Evolutionary conservation across 352 stramenopile species (phyloP), one percentile per base, ranked within the genome.

Genomic region (Phytophthora tubulina): DNA sequence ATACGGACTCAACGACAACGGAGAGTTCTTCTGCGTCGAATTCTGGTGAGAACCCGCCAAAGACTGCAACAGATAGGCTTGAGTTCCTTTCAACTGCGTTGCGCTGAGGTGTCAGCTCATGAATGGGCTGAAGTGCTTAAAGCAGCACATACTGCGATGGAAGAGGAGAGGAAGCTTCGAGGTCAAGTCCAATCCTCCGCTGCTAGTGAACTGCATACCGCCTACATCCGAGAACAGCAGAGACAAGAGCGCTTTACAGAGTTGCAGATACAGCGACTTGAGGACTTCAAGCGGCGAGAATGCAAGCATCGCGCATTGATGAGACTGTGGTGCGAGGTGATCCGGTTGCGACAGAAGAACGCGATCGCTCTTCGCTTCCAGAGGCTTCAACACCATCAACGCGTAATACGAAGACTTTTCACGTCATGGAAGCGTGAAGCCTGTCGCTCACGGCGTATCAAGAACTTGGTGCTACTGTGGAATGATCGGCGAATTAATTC

Each of bases 71-170:
- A 75, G 27, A 10, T 59, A 6, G 66, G 71, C 5, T 72, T 87
- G 6, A 56, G 58, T 6, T 52, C 48, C 0, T 58, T 86, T 4
- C 73, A 79, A 8, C 13, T 89, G 45, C 69, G 73, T 15, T 82
- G 79, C 39, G 42, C 76, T 0, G 68, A 85, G 42, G 69, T 67
- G 9, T 66, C 51, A 42, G 54, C 74, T 21, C 36, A 71, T 6
- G 76, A 86, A 31, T 90, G 82, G 82, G 51, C 70, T 2, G 57
- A 77, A 17, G 74, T 81, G 7, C 74, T 88, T n/a, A 76, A 76
- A 41, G 44, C 75, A 11, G 76, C 82, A 1, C 78, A 80, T 8
- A 8, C 48, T 2, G 78, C 80, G 4, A 72, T 90, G 53, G 76
- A 88, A 42, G 82, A 90, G 58, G 80, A 90, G 67, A 72, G 67